Evolutionary conservation across 192 early-diverging fungal species (phyloP), one percentile per base, ranked within the genome.

Genomic region (Helicostylum pulchrum): DNA sequence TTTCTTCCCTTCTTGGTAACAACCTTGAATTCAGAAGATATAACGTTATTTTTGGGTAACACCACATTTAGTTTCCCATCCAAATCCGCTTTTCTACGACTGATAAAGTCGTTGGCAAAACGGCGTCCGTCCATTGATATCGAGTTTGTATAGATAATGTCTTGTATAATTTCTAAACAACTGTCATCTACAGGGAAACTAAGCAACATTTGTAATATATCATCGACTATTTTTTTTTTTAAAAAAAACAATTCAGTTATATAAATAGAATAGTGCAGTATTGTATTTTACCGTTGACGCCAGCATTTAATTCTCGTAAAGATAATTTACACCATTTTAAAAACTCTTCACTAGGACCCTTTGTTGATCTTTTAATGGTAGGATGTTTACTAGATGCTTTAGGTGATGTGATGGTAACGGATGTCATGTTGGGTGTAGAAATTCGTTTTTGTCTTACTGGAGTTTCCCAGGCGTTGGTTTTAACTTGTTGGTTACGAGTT

Each of bases 51-150:
- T 8, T 9, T 61, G 58, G 55, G n/a, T 42, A 57, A 34, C 9
- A 47, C 67, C 49, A 36, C 61, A 44, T 55, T 72, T 51, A 65
- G 68, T 62, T 65, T 66, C 56, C 78, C 77, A 31, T 51, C 61
- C 21, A 74, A 62, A 71, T 92, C 90, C 11, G 77, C 85, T 67
- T 87, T 85, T 55, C 90, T 84, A 26, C 85, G 83, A 53, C 80
- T 86, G 34, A 87, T 78, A 74, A 90, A 92, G 65, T 89, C 87
- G 26, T 88, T 83, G 10, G 90, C 90, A 78, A 92, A 92, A 14
- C 82, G 80, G 39, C 88, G 87, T 42, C 88, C 87, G 61, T 90
- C 86, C 66, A 92, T 71, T 0, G 81, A 81, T 32, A 77, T 59
- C 8, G 90, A 90, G 69, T 87, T 81, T 30, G 85, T 84, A 66